Evolutionary conservation across 352 stramenopile genomes (phyloP).

Genomic region (Phytophthora vignae): DNA sequence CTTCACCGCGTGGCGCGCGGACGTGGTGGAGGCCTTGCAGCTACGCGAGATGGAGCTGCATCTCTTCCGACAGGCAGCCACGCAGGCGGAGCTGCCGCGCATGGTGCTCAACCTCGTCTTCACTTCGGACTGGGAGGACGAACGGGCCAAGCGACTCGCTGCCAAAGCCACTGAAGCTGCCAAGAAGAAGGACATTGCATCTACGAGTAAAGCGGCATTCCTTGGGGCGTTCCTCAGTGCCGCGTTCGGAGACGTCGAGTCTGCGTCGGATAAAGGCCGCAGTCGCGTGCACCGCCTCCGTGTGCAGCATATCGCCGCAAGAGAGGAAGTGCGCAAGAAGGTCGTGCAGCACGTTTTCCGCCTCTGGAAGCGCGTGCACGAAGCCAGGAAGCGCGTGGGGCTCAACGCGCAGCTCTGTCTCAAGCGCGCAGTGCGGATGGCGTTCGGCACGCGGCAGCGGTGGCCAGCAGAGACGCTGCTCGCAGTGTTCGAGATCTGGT

Average conservation of each 20-base stretch:
- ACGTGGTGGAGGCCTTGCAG: conserved; percentile 54
- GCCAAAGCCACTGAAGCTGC: conserved; percentile 21
- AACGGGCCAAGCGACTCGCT: conserved; percentile 25
- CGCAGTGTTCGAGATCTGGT: conserved; percentile 74
- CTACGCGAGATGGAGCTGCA: conserved; percentile 69
- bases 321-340: conserved; percentile 64
- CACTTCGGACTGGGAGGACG: conserved; percentile 55
- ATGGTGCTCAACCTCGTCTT: conserved; percentile 84
- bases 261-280: conserved; percentile 20
- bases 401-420: conserved; percentile 80
- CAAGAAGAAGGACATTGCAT: conserved; percentile 17
- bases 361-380: conserved; percentile 66
- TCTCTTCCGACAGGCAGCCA: conserved; percentile 65
- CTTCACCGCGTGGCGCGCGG: conserved; percentile 51
- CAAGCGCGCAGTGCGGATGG: conserved; percentile 70
- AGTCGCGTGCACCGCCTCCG: conserved; percentile 47
- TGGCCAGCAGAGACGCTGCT: conserved; percentile 74
- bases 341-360: conserved; percentile 75
- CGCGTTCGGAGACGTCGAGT: conserved; percentile 58
- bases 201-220: conserved; percentile 26
- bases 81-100: conserved; percentile 50
- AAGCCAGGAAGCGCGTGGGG: conserved; percentile 49
- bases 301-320: conserved; percentile 51
- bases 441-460: conserved; percentile 59
- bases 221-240: conserved; percentile 61